Conservation (phyloP, 2,329 filamentous ascomycete genomes). For the Curvularia spicifera region DNA sequence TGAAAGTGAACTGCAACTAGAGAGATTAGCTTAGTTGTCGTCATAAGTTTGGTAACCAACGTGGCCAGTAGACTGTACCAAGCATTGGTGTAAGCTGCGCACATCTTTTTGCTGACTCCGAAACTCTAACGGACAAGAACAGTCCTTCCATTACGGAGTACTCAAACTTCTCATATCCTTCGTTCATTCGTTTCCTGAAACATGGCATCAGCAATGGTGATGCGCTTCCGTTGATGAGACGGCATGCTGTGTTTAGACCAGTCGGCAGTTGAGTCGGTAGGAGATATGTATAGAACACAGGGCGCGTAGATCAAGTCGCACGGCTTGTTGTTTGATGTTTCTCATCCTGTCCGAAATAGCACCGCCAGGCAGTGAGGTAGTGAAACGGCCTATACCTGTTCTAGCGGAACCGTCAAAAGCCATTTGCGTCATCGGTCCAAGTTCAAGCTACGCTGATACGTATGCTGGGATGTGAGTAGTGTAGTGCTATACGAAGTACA, state of each 20-base stretch:
- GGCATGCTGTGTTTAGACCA: not conserved
- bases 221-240: not conserved
- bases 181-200: not conserved
- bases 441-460: not conserved
- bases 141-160: not conserved
- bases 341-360: not conserved
- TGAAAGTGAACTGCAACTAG: too few relatives aligned
- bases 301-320: not conserved
- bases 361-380: not conserved
- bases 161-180: not conserved
- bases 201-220: not conserved
- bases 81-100: not conserved
- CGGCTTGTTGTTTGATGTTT: not conserved
- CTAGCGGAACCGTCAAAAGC: not conserved
- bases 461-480: not conserved
- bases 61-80: not conserved
- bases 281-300: not conserved
- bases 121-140: not conserved
- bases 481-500: not conserved
- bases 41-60: not conserved
- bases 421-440: not conserved
- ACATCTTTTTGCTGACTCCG: not conserved
- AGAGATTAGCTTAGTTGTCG: too few relatives aligned
- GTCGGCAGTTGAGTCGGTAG: not conserved
- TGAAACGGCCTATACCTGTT: not conserved